Evolutionary conservation across 148 eudicot species (phyloP), one percentile per base, ranked within the genome.

Genomic region (Nepenthes mirabilis): DNA sequence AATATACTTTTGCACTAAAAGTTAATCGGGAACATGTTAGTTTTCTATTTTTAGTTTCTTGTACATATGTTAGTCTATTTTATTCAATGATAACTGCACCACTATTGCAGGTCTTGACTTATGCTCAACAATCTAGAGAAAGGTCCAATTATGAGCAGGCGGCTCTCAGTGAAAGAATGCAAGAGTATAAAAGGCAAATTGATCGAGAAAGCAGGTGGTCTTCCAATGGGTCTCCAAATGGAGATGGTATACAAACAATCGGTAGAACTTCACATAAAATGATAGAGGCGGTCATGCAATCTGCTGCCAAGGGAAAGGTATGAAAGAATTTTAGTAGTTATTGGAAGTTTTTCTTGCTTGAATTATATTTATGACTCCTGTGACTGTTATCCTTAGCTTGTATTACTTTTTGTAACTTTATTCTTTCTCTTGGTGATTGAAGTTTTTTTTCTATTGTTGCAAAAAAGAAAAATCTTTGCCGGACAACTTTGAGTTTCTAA

Each of bases 241-340:
- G 95, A 58, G 98, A 93, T 75, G 96, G 95, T 43, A 86, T 86
- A 66, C 98, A 86, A 75, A 85, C 91, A 43, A 80, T 93, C 74
- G 96, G 96, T 60, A 82, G 98, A 80, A 93, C 95, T 70, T 93
- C 98, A 33, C 96, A 93, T 64, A 93, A 93, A 78, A 86, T 85
- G 78, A 88, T 93, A 62, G 96, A 93, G 37, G 95, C 96, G 6
- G 96, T 88, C 68, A 93, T 93, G 98, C 98, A 88, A 71, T 88
- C 96, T 64, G 95, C 98, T 69, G 77, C 80, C 33, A 86, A 70
- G 66, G 98, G 98, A 75, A 93, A 93, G 96, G 98, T 91, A 63
- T 33, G 34, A 51, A 61, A 61, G 23, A 23, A 23, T 23, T 23
- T 23, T 23, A 23, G 23, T 23, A 23, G 23, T 23, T 23, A 23